Evolutionary conservation across 73 alveolate genomes (phyloP), one percentile per base, ranked within the genome.

Genomic region (Chromera velia): DNA sequence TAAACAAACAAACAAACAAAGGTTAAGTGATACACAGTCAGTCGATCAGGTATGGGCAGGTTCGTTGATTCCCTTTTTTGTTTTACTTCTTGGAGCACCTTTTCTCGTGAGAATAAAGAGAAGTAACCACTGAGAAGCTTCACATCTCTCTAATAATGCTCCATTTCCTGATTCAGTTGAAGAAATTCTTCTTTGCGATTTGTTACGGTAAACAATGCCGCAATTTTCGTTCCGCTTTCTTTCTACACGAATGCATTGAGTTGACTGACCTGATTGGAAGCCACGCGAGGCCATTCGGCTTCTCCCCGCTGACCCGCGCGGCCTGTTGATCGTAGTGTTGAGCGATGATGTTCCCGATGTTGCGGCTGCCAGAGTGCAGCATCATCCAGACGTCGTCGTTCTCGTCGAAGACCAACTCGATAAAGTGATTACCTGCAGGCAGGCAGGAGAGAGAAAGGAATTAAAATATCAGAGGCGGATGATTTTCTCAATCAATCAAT

Each of bases 351-450:
- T 82, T 82, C 76, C 89, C 89, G 29, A 82, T 82, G 64, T 82
- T 73, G 28, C 89, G 71, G 40, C 87, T 72, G 71, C 89, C 89
- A 19, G 87, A 72, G 75, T 82, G 89, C 65, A 82, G 88, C 89
- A 82, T 75, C 86, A 82, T 76, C 89, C 89, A 82, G 18, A 82
- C 81, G 19, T 79, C 68, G 64, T 82, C 89, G 79, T 64, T 74
- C 74, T 82, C 89, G 30, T 82, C 89, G 28, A 64, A 70, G 70
- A 82, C 86, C 0, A 82, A 81, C 81, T 82, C 89, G 33, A 82
- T 73, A 40, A 82, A 82, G 68, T 82, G 89, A 48, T 82, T 82
- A 32, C 89, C 89, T 9, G 88, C 89, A 24, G n/a, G n/a, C n/a
- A n/a, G n/a, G n/a, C n/a, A n/a, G n/a, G n/a, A n/a, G n/a, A n/a